These are phyloP conservation scores for Pseudomonodictys pantanalensis DNA, from an alignment of 495 filamentous ascomycete species.

Conservation along the genomic window DNA sequence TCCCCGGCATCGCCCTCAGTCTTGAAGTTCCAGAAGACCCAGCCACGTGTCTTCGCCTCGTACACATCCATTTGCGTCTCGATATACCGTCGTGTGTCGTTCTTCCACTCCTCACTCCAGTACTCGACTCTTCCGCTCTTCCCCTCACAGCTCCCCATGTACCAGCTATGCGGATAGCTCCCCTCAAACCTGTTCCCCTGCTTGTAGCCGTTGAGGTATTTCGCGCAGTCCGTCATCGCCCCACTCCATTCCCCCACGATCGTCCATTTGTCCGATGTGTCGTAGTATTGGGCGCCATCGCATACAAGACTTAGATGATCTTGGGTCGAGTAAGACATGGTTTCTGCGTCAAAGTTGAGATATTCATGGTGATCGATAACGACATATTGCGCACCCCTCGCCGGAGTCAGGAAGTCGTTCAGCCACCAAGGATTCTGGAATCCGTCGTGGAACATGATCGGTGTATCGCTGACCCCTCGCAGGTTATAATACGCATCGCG, in stretches of 20 bases:
- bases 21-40: conserved; percentile 55
- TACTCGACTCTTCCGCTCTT: conserved; percentile 41
- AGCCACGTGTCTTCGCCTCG: conserved; percentile 45
- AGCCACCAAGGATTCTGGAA: conserved; percentile 48
- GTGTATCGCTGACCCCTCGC: conserved; percentile 51
- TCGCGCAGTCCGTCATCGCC: conserved; percentile 72
- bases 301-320: conserved; percentile 47
- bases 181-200: conserved; percentile 64
- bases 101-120: conserved; percentile 38
- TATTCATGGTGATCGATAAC: conserved; percentile 52
- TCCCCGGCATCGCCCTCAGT: conserved; percentile 49
- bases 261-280: conserved; percentile 45
- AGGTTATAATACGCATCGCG: conserved; percentile 57
- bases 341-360: conserved; percentile 45
- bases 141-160: conserved; percentile 43
- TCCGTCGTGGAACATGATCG: conserved; percentile 64
- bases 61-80: conserved; percentile 50
- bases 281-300: conserved; percentile 39
- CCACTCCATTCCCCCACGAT: conserved; percentile 54
- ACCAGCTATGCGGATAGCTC: conserved; percentile 38
- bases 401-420: conserved; percentile 44
- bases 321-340: conserved; percentile 36
- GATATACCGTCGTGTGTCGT: conserved; percentile 45
- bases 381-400: conserved; percentile 39
- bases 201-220: conserved; percentile 64